Conservation (phyloP, 2,329 filamentous ascomycete genomes). For the Hansfordia pulvinata region DNA sequence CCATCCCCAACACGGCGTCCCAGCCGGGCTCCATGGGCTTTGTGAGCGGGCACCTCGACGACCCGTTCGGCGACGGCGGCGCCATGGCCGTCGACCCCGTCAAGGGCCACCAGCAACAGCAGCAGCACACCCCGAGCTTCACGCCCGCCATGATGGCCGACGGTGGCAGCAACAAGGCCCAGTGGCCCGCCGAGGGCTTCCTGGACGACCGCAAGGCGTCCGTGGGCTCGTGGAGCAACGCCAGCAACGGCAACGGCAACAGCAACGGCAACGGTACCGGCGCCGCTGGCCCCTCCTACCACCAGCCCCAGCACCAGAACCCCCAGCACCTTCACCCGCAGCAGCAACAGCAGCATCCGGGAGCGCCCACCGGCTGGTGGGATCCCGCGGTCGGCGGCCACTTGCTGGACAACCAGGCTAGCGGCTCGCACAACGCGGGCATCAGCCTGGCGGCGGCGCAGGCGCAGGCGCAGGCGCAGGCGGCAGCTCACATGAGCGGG, state of each 20-base stretch:
- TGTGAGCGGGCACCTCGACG: slow-evolving; percentile 15
- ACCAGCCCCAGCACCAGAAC: slow-evolving; percentile 1
- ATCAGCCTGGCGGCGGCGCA: too few relatives aligned
- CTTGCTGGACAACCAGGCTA: too few relatives aligned
- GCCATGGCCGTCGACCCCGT: slow-evolving; percentile 4
- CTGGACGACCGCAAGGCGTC: slow-evolving; percentile 9
- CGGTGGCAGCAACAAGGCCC: slow-evolving; percentile 13
- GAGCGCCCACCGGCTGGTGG: too few relatives aligned
- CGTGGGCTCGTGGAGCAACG: slow-evolving; percentile 13
- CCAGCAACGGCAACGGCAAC: slow-evolving; percentile 3
- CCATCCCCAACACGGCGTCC: slow-evolving; percentile 9
- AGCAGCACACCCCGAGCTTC: slow-evolving; percentile 8
- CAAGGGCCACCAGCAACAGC: slow-evolving; percentile 3
- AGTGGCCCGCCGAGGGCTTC: slow-evolving; percentile 18
- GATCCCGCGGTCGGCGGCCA: too few relatives aligned
- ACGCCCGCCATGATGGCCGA: slow-evolving; percentile 11
- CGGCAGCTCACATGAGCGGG: too few relatives aligned
- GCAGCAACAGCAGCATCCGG: slow-evolving; percentile 2
- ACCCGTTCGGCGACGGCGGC: slow-evolving; percentile 14
- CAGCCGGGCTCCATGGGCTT: slow-evolving; percentile 10
- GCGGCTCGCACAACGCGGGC: too few relatives aligned
- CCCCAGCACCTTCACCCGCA: slow-evolving; percentile 1
- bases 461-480: too few relatives aligned
- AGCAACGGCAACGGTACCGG: slow-evolving; percentile 1
- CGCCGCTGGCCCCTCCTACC: slow-evolving; percentile 1